Conservation (phyloP, 2,329 filamentous ascomycete genomes). For the Fusarium pseudograminearum region DNA sequence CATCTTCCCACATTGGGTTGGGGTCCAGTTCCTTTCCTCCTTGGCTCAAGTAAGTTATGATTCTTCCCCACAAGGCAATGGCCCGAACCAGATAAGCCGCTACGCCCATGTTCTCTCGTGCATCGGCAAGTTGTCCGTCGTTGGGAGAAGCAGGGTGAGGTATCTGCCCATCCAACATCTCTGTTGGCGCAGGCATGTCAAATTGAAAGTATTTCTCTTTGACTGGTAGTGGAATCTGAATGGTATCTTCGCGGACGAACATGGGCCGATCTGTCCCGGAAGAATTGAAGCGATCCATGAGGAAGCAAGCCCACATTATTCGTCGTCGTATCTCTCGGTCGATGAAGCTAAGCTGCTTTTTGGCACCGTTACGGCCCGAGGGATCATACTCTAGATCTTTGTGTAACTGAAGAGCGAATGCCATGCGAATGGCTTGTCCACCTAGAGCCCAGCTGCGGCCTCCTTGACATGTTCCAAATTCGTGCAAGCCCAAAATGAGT, state of each 20-base stretch:
- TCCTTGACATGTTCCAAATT: conserved; percentile 97
- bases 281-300: conserved; percentile 98
- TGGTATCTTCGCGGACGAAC: conserved; percentile 88
- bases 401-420: conserved; percentile 93
- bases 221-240: conserved; percentile 90
- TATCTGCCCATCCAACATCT: conserved; percentile 80
- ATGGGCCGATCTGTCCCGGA: conserved; percentile 93
- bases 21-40: conserved; percentile 85
- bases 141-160: conserved; percentile 71
- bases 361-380: conserved; percentile 69
- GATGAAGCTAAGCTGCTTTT: conserved; percentile 82
- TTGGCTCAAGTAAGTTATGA: conserved; percentile 90
- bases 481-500: conserved; percentile 88
- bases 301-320: conserved; percentile 98
- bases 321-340: conserved; percentile 92
- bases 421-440: conserved; percentile 96
- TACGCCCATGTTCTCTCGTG: conserved; percentile 91
- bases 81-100: conserved; percentile 89
- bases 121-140: conserved; percentile 72
- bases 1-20: conserved; percentile 81
- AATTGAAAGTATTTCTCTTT: conserved; percentile 91
- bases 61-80: conserved; percentile 88
- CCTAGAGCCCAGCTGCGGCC: conserved; percentile 96
- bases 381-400: conserved; percentile 89
- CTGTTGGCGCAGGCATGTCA: conserved; percentile 89